Evolutionary conservation across 768 basidiomycete genomes (phyloP), one percentile per base, ranked within the genome.

Genomic region (Russula virescens): DNA sequence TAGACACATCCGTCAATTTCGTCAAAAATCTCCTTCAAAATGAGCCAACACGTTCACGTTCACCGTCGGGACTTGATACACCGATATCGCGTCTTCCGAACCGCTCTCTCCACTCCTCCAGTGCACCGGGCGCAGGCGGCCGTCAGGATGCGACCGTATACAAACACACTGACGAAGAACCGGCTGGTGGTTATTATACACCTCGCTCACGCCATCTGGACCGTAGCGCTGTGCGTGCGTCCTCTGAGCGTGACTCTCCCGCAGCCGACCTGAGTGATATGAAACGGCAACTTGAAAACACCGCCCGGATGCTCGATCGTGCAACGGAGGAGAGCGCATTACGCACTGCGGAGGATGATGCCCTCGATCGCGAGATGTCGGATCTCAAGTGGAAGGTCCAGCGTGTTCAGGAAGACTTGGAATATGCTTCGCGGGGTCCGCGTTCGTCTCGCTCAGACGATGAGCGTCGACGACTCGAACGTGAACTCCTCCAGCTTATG

Each of bases 131-230:
- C 18, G 83, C 84, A 9, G 80, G 84, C 2, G 79, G 80, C 5
- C 81, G 89, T 13, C 84, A 86, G 65, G 97, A 99, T 72, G 97
- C 94, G 2, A 91, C 93, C 0, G 88, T 93, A 38, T 99, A 97
- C 78, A 91, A 91, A 69, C 89, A 97, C 75, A 80, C 82, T 46
- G 80, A 80, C 28, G 79, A 78, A 8, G 80, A 80, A 46, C 82
- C 83, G 5, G 75, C 81, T 1, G 79, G 81, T 48, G 80, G 83
- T 3, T 83, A 87, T 56, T 98, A 98, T 77, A 86, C 89, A 70
- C 84, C 92, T 2, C 82, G 83, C 10, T 83, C 82, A 11, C 83
- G 97, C 0, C 94, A 97, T 71, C 76, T 99, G 50, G 89, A 98
- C 71, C 86, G 97, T 3, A 83, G 84, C 63, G 79, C 88, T 18